phyloP scores from a whole-genome alignment of 148 eudicot species.

The Camellia lanceoleosa region DNA sequence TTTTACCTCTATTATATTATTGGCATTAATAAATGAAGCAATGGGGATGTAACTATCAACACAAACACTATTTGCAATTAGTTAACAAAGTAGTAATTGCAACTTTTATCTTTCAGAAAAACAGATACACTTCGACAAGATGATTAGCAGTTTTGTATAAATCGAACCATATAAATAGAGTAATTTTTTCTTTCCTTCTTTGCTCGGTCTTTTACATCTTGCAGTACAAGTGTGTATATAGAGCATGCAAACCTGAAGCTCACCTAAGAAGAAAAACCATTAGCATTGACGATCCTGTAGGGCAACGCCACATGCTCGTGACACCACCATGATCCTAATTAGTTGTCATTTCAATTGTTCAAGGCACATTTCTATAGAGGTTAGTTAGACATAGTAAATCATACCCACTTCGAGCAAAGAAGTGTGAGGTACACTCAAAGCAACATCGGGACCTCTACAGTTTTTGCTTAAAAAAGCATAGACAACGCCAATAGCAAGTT shows the following conservation, averaged over 20 bases:
- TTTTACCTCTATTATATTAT: no score
- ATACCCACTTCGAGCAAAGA: constrained; percentile 70
- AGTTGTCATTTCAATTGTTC: background rate
- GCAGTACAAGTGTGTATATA: background rate
- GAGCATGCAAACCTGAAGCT: background rate
- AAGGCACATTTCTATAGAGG: background rate
- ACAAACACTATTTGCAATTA: background rate
- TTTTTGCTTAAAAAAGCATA: constrained; percentile 59
- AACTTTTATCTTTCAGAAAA: background rate
- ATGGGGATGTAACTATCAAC: no score
- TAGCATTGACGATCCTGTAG: background rate
- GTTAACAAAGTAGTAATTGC: background rate
- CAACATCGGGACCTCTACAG: constrained; percentile 54
- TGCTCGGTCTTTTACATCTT: background rate
- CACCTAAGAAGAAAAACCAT: background rate
- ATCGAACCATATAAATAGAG: background rate
- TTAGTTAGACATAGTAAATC: constrained; percentile 59
- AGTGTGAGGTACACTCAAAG: constrained; percentile 54
- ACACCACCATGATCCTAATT: background rate
- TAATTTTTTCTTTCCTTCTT: background rate
- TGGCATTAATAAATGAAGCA: no score
- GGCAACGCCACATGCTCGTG: background rate
- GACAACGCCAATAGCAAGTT: constrained; percentile 47
- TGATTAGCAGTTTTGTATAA: background rate
- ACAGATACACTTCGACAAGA: background rate